These are phyloP conservation scores for Neurospora sp. DNA, from an alignment of 495 filamentous ascomycete genomes.

Conservation along the genomic window DNA sequence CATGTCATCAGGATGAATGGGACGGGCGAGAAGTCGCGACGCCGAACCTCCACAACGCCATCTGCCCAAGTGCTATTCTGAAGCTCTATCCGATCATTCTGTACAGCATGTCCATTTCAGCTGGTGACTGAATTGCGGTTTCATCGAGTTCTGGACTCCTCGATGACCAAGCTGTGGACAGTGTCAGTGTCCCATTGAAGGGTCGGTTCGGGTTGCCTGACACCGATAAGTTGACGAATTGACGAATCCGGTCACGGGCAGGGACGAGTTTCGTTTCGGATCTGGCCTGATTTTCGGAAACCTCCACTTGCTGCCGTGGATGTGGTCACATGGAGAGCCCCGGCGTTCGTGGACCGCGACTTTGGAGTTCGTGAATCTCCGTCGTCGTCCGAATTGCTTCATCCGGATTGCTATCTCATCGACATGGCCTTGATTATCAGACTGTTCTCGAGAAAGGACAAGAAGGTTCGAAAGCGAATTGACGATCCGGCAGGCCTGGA, in stretches of 20 bases:
- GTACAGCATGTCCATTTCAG: not conserved
- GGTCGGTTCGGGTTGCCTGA: not conserved
- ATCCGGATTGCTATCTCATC: not conserved
- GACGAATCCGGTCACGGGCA: not conserved
- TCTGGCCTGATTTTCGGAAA: not conserved
- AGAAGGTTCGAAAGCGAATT: not conserved
- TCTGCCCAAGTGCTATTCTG: not conserved
- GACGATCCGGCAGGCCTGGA: not conserved
- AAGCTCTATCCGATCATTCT: not conserved
- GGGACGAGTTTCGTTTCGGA: not conserved
- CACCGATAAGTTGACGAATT: not conserved
- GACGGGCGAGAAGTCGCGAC: not conserved
- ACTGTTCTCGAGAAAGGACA: not conserved
- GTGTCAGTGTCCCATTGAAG: not conserved
- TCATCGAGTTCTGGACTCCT: not conserved
- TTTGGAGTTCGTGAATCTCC: not conserved
- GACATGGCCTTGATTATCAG: not conserved
- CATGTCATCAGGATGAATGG: not conserved
- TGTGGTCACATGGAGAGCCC: not conserved
- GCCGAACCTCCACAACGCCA: not conserved
- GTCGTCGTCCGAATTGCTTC: not conserved
- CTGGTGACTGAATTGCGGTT: not conserved
- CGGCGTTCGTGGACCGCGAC: not conserved
- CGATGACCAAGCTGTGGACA: not conserved
- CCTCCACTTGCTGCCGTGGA: not conserved